Base-by-base conservation (phyloP, 495 filamentous ascomycete species). In the Schizothecium vesticola region DNA sequence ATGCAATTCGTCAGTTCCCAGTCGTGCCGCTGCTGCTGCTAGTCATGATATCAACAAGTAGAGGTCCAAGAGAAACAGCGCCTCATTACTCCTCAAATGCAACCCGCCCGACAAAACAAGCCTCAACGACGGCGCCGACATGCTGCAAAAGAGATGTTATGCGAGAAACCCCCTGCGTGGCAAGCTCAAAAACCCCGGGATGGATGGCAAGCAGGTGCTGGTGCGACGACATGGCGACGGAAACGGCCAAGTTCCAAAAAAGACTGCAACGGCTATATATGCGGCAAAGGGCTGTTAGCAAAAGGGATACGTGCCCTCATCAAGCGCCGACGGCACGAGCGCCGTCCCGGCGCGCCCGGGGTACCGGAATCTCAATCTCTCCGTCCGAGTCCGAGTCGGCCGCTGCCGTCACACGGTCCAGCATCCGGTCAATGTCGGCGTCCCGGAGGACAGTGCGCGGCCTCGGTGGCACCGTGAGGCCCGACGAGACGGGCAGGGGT, bases 331-430 rank as follows among this genome's bases (percentile, higher is more conserved):
- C 59, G 29, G 56, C 29, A 12, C 60, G 61, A 61, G 70, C 70
- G 71, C 73, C 76, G 51, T 73, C 76, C 74, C 74, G 72, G 67
- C 74, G 73, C 71, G 61, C 67, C 72, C 70, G 66, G 13, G 62
- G 43, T 67, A 70, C 69, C 4, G 81, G 80, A 22, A 83, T 73
- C 59, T 78, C 76, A 66, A 85, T 85, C 69, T 85, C 82, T 13
- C 77, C 78, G 13, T 85, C 82, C 8, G 81, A 84, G 63, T 85
- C 82, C 11, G 81, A 82, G 55, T 81, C 81, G 25, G 78, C 78
- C 26, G 75, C 79, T 6, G 77, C 79, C 9, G 72, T 77, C 2
- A 73, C 81, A 13, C 75, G 73, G 43, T 83, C 82, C 33, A 85
- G 72, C 81, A 85, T 82, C 22, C 79, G 69, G 51, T 85, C 81